Base-by-base conservation (phyloP, 768 basidiomycete genomes). In the Suillus sp. region DNA sequence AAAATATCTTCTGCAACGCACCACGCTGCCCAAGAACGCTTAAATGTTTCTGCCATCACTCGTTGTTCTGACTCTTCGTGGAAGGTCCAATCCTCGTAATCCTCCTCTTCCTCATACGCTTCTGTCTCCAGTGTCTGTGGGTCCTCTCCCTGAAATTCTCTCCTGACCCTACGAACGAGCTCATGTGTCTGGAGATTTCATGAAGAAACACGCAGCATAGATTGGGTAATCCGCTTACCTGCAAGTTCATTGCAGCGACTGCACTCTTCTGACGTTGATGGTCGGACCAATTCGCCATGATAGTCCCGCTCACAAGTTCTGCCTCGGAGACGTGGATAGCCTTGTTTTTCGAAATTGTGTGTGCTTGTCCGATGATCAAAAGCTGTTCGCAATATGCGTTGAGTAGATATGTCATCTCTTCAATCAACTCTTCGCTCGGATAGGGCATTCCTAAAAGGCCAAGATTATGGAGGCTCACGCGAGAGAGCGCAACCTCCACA, bases 21-120 rank as follows among this genome's bases (percentile, higher is more conserved):
- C 83, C 83, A 84, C 0, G 75, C 83, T 1, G 77, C 77, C 77
- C 78, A 83, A 18, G 80, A 76, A 18, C 82, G 79, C 63, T 66
- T 69, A 62, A 80, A 80, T 43, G 65, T 62, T 54, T 67, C 72
- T 1, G 67, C 74, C 4, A 73, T 68, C 22, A 70, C 73, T 30
- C 70, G 74, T 43, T 71, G 57, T 64, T 77, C 68, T 1, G 37
- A 27, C 9, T 56, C 37, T 20, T 25, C 53, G 20, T 5, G 32
- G 11, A 53, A 34, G 38, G 66, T 68, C 11, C 71, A 72, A 11
- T 75, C 71, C 57, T 74, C 70, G n/a, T 75, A 71, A 14, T 69
- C 68, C n/a, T 76, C 64, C 22, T 69, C 43, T 3, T 69, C 71
- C 5, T 58, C 76, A 34, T 62, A 66, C n/a, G 13, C 22, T 18